These are phyloP conservation scores for Rhizophagus sp. DNA, from an alignment of 192 early-diverging fungal species.

Conservation along the genomic window DNA sequence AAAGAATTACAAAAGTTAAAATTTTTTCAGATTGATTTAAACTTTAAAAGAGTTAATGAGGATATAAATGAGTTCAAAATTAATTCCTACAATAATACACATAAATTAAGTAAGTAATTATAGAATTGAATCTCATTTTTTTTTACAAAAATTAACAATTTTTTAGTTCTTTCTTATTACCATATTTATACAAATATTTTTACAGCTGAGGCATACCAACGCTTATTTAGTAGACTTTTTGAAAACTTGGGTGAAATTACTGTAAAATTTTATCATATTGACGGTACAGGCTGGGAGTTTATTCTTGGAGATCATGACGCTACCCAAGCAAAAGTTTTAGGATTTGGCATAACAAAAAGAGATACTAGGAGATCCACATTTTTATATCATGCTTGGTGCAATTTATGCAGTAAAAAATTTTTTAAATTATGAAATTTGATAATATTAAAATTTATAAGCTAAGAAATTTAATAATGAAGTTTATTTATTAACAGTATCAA, in stretches of 20 bases:
- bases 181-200: background rate
- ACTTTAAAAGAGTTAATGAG: background rate
- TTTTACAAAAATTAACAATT: too few relatives aligned
- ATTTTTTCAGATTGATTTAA: background rate
- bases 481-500: background rate
- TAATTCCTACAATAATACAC: too few relatives aligned
- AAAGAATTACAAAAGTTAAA: background rate
- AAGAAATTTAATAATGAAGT: background rate
- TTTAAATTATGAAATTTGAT: background rate
- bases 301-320: background rate
- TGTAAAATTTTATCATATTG: background rate
- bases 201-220: background rate
- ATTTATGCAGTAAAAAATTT: background rate
- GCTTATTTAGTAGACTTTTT: background rate
- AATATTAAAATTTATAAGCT: background rate
- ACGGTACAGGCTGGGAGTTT: background rate
- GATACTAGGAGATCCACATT: background rate
- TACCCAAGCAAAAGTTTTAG: background rate
- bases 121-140: too few relatives aligned
- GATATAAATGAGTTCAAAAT: background rate
- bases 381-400: background rate
- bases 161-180: background rate
- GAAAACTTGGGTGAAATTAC: background rate
- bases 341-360: background rate
- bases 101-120: background rate